phyloP scores from a whole-genome alignment of 2,329 filamentous ascomycete genomes.

The Ophiostoma tasmaniense region DNA sequence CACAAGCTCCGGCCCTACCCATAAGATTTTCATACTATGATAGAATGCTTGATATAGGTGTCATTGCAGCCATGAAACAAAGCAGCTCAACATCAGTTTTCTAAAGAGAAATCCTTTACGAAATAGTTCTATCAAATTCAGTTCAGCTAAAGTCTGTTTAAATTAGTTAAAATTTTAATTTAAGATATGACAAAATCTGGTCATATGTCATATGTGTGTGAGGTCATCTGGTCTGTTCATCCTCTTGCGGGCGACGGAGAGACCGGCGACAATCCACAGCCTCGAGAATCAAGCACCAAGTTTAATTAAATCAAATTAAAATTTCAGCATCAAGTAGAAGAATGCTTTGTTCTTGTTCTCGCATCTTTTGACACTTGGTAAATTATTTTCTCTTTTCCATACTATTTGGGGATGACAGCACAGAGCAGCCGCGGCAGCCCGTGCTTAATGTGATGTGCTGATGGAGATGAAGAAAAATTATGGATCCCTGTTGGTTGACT shows the following conservation, averaged over 20 bases:
- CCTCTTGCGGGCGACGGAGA: not conserved
- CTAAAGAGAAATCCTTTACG: too few species aligned
- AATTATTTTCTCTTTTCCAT: not conserved
- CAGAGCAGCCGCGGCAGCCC: not conserved
- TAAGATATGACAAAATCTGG: not conserved
- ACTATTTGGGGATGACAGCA: not conserved
- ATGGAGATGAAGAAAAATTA: not conserved
- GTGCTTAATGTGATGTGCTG: not conserved
- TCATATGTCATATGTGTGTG: not conserved
- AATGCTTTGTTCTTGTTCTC: not conserved
- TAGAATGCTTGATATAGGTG: not conserved
- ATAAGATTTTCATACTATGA: slow-evolving; percentile 4
- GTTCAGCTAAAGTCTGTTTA: not conserved
- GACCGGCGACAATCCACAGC: slow-evolving; percentile 5
- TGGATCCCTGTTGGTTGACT: not conserved
- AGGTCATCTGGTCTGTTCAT: not conserved
- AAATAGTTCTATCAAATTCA: too few species aligned
- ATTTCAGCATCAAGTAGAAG: not conserved
- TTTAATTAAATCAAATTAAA: slow-evolving; percentile 4
- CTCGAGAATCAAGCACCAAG: not conserved
- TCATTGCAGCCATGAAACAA: not conserved
- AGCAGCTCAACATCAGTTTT: not conserved
- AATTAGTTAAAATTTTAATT: not conserved
- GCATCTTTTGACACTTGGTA: not conserved
- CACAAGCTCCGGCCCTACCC: slow-evolving; percentile 1